Evolutionary conservation across 2,329 filamentous ascomycete species (phyloP).

Genomic region (Grosmannia clavigera): DNA sequence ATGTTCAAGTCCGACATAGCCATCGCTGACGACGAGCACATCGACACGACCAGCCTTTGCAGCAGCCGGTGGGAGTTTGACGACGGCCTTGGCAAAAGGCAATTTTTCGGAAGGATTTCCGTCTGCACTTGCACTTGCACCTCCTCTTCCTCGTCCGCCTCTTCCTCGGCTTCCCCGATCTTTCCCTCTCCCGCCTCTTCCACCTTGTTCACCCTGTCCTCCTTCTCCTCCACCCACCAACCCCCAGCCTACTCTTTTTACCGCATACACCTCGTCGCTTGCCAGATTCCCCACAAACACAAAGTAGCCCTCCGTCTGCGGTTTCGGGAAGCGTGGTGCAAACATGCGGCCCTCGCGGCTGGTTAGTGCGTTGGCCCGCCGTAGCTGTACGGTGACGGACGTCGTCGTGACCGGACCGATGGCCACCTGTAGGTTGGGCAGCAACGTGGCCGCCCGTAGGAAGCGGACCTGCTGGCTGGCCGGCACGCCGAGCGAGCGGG

Average conservation of each 20-base stretch:
- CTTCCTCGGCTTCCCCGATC: background rate
- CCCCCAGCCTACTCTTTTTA: constrained; percentile 76
- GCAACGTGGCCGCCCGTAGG: constrained; percentile 44
- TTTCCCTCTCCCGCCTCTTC: background rate
- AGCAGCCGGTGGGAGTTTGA: constrained; percentile 45
- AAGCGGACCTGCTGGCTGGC: constrained; percentile 32
- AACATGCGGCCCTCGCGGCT: constrained; percentile 64
- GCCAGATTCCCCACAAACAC: constrained; percentile 57
- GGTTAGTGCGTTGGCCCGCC: constrained; percentile 52
- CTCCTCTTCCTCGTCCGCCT: constrained; percentile 6
- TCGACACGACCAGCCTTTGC: constrained; percentile 51
- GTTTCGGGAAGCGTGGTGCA: constrained; percentile 83
- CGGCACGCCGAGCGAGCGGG: constrained; percentile 39
- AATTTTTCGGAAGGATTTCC: too few species aligned
- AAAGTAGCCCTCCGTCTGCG: constrained; percentile 91
- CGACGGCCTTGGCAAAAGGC: constrained; percentile 39
- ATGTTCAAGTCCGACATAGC: constrained; percentile 65
- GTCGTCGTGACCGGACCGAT: constrained; percentile 46
- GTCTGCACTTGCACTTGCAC: constrained; percentile 14
- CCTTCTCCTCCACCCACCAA: background rate
- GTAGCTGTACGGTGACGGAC: constrained; percentile 50
- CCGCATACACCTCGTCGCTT: constrained; percentile 65
- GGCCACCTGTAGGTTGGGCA: constrained; percentile 58
- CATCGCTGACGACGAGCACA: constrained; percentile 72
- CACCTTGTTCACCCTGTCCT: background rate